Evolutionary conservation across 768 basidiomycete genomes (phyloP).

Genomic region (Psilocybe azurescens): DNA sequence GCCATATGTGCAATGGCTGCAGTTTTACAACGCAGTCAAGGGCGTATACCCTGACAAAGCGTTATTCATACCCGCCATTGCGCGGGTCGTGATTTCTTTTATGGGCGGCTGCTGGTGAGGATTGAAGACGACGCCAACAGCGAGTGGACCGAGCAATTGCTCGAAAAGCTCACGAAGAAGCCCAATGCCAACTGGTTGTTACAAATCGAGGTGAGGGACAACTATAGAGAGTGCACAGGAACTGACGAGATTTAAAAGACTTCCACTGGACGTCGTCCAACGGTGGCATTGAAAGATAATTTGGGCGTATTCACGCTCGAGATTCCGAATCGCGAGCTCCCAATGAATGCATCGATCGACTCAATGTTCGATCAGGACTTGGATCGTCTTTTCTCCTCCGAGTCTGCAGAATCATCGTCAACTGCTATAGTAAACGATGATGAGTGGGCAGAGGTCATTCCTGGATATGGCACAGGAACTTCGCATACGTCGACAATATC

Average conservation of each 20-base stretch:
- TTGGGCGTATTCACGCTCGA: constrained; percentile 34
- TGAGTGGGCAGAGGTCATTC: constrained; percentile 37
- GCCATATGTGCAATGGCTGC: constrained; percentile 38
- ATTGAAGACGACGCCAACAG: constrained; percentile 37
- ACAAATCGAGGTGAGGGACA: constrained; percentile 32
- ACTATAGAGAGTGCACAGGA: neutral
- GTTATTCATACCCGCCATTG: constrained; percentile 39
- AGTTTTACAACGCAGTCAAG: constrained; percentile 36
- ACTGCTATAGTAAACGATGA: constrained; percentile 26
- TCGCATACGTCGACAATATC: neutral
- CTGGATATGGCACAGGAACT: constrained; percentile 15
- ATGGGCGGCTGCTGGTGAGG: constrained; percentile 36
- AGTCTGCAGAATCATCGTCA: neutral
- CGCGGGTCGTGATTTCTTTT: constrained; percentile 36
- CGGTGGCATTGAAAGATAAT: constrained; percentile 32
- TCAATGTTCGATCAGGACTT: constrained; percentile 41
- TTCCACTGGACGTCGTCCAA: constrained; percentile 25
- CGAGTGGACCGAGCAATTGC: constrained; percentile 42
- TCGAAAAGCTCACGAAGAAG: constrained; percentile 29
- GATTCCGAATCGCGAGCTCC: constrained; percentile 36
- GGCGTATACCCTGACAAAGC: constrained; percentile 36
- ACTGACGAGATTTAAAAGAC: constrained; percentile 19
- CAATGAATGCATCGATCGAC: constrained; percentile 30
- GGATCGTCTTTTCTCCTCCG: constrained; percentile 31
- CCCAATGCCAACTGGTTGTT: constrained; percentile 24